Percentiles rank a stretch among this genome's conserved stretches.
phyloP scores from a whole-genome alignment of 768 basidiomycete genomes.

The Psilocybe cubensis region DNA sequence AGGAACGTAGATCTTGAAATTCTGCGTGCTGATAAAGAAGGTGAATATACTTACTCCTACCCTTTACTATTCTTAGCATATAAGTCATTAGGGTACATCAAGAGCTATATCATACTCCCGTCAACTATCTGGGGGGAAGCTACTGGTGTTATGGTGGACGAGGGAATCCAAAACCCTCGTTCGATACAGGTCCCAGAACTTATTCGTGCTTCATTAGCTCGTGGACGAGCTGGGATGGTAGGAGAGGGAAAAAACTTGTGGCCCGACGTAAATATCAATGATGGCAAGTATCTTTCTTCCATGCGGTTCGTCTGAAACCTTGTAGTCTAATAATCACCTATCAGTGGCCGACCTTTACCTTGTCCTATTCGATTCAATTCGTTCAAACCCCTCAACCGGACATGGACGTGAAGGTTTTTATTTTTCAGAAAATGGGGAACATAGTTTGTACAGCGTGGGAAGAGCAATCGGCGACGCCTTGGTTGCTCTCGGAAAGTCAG shows the following conservation, averaged over 20 bases:
- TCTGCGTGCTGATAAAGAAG: constrained; percentile 51
- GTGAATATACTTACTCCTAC: constrained; percentile 25
- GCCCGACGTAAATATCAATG: constrained; percentile 39
- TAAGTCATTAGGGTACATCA: constrained; percentile 43
- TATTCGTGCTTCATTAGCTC: constrained; percentile 46
- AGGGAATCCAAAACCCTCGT: constrained; percentile 53
- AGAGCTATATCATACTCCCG: constrained; percentile 52
- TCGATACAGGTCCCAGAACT: constrained; percentile 55
- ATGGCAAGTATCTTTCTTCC: constrained; percentile 38
- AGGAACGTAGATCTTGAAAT: constrained; percentile 51
- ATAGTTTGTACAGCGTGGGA: constrained; percentile 44
- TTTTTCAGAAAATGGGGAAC: constrained; percentile 55
- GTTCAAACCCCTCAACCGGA: constrained; percentile 28
- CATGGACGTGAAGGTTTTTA: constrained; percentile 60
- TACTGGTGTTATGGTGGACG: constrained; percentile 45
- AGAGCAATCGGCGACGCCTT: constrained; percentile 42
- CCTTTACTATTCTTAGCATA: background rate
- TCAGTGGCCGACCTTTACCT: constrained; percentile 49
- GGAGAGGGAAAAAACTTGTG: constrained; percentile 61
- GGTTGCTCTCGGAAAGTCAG: constrained; percentile 38
- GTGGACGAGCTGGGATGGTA: constrained; percentile 55
- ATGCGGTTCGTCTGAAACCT: too few relatives aligned
- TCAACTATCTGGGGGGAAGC: constrained; percentile 64
- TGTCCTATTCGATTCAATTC: constrained; percentile 43
- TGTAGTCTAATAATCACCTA: too few relatives aligned